phyloP scores from a whole-genome alignment of 2,329 filamentous ascomycete genomes.

The Dryadomyces quercivorus region DNA sequence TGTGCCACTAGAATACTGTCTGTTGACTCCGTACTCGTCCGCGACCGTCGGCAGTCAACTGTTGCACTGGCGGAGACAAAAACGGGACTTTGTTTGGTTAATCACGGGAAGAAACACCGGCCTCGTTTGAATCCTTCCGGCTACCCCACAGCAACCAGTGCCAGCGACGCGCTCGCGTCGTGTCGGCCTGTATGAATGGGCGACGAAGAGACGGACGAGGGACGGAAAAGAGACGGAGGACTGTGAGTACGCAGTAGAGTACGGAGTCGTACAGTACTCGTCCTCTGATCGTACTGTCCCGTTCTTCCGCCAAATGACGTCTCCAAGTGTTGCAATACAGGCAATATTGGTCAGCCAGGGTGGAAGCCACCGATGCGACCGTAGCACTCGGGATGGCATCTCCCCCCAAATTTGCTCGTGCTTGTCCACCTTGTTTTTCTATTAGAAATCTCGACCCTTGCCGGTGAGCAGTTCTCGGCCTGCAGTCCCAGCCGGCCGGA shows the following conservation, averaged over 20 bases:
- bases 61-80: background rate
- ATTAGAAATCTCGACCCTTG: background rate
- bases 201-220: too few species aligned
- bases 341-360: background rate
- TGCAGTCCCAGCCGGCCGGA: constrained; percentile 1
- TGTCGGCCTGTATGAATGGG: too few species aligned
- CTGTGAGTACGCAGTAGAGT: too few species aligned
- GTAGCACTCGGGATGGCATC: background rate
- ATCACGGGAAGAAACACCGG: background rate
- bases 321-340: background rate
- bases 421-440: background rate
- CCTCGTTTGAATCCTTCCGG: background rate
- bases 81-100: background rate
- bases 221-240: too few species aligned
- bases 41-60: too few species aligned
- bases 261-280: too few species aligned
- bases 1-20: too few species aligned
- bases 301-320: too few species aligned
- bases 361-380: background rate
- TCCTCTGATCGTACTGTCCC: background rate
- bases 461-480: background rate
- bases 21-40: too few species aligned
- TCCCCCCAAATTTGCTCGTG: background rate
- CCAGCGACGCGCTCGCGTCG: background rate
- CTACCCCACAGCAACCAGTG: background rate